These are phyloP conservation scores for Exophiala oligosperma DNA, from an alignment of 2,329 filamentous ascomycete genomes.

Conservation along the genomic window DNA sequence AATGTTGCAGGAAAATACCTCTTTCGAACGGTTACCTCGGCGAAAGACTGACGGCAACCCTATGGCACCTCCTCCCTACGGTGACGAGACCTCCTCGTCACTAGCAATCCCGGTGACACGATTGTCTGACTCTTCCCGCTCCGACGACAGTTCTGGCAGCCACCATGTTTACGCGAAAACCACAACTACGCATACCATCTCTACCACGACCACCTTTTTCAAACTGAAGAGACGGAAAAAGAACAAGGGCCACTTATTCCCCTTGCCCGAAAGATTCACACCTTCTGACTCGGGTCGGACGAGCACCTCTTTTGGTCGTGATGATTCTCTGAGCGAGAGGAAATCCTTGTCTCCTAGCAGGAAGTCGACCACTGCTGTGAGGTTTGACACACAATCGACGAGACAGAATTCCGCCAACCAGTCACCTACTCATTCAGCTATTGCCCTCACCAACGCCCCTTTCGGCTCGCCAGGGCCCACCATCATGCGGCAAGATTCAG, in stretches of 20 bases:
- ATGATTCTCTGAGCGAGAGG: slow-evolving; percentile 41
- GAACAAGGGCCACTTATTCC: slow-evolving; percentile 77
- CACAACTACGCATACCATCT: slow-evolving; percentile 65
- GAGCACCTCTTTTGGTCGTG: slow-evolving; percentile 39
- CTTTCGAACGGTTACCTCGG: slow-evolving; percentile 21
- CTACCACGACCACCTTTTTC: slow-evolving; percentile 74
- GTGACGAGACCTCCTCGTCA: slow-evolving; percentile 61
- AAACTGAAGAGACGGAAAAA: slow-evolving; percentile 70
- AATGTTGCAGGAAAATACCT: slow-evolving; percentile 10
- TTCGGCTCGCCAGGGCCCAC: slow-evolving; percentile 44
- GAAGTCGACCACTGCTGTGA: slow-evolving; percentile 24
- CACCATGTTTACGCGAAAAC: slow-evolving; percentile 59
- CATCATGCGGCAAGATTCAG: slow-evolving; percentile 61
- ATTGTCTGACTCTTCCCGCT: slow-evolving; percentile 83
- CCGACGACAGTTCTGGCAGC: slow-evolving; percentile 78
- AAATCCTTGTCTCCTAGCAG: slow-evolving; percentile 30
- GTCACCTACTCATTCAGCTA: slow-evolving; percentile 54
- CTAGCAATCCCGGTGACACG: slow-evolving; percentile 65
- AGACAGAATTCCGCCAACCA: slow-evolving; percentile 39
- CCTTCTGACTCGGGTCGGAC: slow-evolving; percentile 43
- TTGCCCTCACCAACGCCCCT: slow-evolving; percentile 50
- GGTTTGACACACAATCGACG: slow-evolving; percentile 20
- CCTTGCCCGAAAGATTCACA: slow-evolving; percentile 74
- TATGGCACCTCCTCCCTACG: slow-evolving; percentile 57
- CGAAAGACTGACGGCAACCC: slow-evolving; percentile 39